A percentile compares a stretch with the other conserved stretches of the same genome.
Evolutionary conservation across 1,139 yeast genomes (phyloP).

Genomic region (Kodamaea alishanica): DNA sequence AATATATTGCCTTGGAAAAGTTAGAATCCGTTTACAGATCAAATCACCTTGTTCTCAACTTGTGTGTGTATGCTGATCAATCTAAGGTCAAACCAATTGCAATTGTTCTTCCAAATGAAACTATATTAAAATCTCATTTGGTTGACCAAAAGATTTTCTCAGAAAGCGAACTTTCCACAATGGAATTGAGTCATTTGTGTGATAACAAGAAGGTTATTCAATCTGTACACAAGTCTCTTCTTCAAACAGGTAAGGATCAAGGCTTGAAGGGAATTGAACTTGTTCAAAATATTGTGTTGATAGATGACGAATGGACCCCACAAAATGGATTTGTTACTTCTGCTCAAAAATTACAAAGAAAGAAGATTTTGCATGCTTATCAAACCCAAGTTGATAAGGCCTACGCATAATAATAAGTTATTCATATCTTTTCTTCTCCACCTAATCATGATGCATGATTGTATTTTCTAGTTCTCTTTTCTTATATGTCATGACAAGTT

Average conservation of each 20-base stretch:
- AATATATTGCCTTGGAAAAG: constrained; percentile 94
- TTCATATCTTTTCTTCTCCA: not conserved
- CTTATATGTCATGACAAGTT: not conserved
- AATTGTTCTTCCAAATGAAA: constrained; percentile 78
- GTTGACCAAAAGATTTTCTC: constrained; percentile 51
- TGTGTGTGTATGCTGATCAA: constrained; percentile 92
- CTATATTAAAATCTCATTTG: constrained; percentile 53
- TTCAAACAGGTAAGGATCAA: constrained; percentile 73
- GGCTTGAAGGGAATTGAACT: constrained; percentile 87
- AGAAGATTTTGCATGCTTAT: constrained; percentile 72
- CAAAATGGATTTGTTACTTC: constrained; percentile 90
- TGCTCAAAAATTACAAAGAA: constrained; percentile 96
- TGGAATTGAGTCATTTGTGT: constrained; percentile 43
- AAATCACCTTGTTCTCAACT: constrained; percentile 67
- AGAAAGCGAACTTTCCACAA: constrained; percentile 48
- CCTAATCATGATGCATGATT: not conserved
- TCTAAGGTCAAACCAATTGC: constrained; percentile 87
- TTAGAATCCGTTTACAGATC: constrained; percentile 85
- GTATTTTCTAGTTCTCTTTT: not conserved
- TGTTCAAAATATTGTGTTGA: constrained; percentile 70
- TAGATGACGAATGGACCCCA: constrained; percentile 97
- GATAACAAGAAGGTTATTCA: constrained; percentile 55
- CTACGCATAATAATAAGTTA: constrained; percentile 25
- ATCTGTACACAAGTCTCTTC: constrained; percentile 56
- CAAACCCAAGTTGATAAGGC: constrained; percentile 56